Percentiles rank a stretch among this genome's conserved stretches.
phyloP scores from a whole-genome alignment of 2,329 filamentous ascomycete genomes.

The Aspergillus latus region DNA sequence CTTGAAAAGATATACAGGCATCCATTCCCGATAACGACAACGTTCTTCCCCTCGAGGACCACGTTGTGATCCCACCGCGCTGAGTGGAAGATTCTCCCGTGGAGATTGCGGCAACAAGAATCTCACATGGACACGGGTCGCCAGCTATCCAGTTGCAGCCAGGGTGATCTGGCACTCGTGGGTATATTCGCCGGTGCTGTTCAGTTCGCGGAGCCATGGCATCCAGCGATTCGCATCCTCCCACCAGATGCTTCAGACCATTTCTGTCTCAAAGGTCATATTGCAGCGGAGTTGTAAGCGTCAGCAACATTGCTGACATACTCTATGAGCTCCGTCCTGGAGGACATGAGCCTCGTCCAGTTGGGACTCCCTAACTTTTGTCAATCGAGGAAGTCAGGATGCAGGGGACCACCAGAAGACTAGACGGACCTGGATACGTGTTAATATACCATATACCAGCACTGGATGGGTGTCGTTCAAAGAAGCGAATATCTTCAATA shows the following conservation, averaged over 20 bases:
- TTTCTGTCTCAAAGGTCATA: slow-evolving; percentile 21
- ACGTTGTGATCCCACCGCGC: slow-evolving; percentile 28
- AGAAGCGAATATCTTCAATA: slow-evolving; percentile 59
- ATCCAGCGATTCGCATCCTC: slow-evolving; percentile 53
- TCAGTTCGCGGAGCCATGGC: slow-evolving; percentile 26
- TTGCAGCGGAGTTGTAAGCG: slow-evolving; percentile 43
- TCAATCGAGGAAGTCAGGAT: slow-evolving; percentile 6
- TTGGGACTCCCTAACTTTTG: slow-evolving; percentile 43
- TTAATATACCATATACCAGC: slow-evolving; percentile 66
- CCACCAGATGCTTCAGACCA: slow-evolving; percentile 44
- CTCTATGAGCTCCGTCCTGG: slow-evolving; percentile 50
- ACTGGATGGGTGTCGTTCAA: slow-evolving; percentile 55
- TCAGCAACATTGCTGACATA: slow-evolving; percentile 53
- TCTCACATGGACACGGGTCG: slow-evolving; percentile 45
- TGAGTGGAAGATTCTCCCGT: slow-evolving; percentile 29
- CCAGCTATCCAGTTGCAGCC: slow-evolving; percentile 49
- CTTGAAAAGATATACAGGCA: slow-evolving; percentile 26
- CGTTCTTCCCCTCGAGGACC: slow-evolving; percentile 26
- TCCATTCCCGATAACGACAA: slow-evolving; percentile 32
- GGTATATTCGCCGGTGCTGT: slow-evolving; percentile 24
- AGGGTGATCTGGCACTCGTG: slow-evolving; percentile 53
- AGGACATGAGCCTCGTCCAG: slow-evolving; percentile 52
- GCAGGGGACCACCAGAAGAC: slow-evolving; percentile 41
- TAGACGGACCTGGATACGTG: slow-evolving; percentile 51
- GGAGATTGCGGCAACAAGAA: slow-evolving; percentile 25